phyloP scores from a whole-genome alignment of 2,329 filamentous ascomycete genomes.

The Volutella citrinella region DNA sequence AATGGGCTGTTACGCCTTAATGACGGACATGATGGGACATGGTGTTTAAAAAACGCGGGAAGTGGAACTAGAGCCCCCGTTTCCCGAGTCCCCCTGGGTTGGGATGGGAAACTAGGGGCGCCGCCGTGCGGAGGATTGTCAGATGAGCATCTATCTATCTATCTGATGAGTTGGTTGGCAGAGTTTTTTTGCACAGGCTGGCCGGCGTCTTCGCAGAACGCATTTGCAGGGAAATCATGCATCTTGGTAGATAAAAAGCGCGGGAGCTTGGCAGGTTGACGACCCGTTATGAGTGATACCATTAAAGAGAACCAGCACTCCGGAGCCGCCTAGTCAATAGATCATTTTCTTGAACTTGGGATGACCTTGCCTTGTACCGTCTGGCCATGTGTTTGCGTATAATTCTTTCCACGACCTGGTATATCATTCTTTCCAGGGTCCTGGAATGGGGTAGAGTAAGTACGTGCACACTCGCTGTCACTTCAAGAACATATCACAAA shows the following conservation, averaged over 20 bases:
- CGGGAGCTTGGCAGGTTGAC: conserved; percentile 23
- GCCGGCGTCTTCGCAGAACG: conserved; percentile 26
- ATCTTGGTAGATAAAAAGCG: conserved; percentile 22
- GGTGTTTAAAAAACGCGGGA: no score
- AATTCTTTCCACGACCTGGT: no score
- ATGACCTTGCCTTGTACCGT: no score
- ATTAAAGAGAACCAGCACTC: conserved; percentile 25
- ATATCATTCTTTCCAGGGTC: no score
- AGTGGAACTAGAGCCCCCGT: no score
- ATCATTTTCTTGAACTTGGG: conserved; percentile 22
- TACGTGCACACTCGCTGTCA: no score
- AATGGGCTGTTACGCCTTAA: conserved; percentile 20
- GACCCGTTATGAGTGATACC: conserved; percentile 27
- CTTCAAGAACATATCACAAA: no score
- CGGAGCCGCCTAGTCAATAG: conserved; percentile 26
- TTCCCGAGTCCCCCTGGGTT: no score
- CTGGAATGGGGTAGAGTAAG: no score
- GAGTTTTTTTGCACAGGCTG: conserved; percentile 21
- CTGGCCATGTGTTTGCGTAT: background rate
- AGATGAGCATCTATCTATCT: conserved; percentile 13
- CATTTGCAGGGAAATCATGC: conserved; percentile 9
- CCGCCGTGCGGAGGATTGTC: background rate
- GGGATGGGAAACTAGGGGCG: no score
- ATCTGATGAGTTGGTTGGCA: no score
- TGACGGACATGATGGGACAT: conserved; percentile 9